Percentiles rank a stretch among this genome's conserved stretches.
These are phyloP conservation scores for Glaciozyma martinii DNA, from an alignment of 768 basidiomycete species.

Conservation along the genomic window DNA sequence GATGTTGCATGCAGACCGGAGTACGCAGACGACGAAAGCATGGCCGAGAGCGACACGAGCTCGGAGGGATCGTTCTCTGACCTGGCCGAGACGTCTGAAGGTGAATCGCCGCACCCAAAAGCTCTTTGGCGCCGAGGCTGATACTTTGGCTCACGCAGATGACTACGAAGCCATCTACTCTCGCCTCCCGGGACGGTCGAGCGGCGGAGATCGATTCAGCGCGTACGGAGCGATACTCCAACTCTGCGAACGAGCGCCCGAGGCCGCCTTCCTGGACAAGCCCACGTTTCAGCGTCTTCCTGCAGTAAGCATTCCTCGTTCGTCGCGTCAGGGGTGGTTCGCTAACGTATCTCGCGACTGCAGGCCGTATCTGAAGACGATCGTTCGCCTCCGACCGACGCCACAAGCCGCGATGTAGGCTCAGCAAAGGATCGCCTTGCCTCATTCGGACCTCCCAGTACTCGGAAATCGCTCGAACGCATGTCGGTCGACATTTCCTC, in stretches of 20 bases:
- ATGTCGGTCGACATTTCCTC: constrained; percentile 4
- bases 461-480: neutral
- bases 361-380: neutral
- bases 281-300: constrained; percentile 5
- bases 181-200: neutral
- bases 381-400: neutral
- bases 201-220: constrained; percentile 14
- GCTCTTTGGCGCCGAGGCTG: neutral
- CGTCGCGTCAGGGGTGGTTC: neutral
- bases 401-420: neutral
- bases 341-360: neutral
- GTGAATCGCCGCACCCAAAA: neutral
- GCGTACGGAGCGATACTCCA: constrained; percentile 12
- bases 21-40: neutral
- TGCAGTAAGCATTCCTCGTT: neutral
- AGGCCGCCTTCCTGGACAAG: constrained; percentile 6
- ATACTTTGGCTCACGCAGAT: neutral
- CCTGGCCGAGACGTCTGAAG: neutral
- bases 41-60: neutral
- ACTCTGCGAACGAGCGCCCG: constrained; percentile 11
- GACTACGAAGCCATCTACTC: constrained; percentile 4
- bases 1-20: too few species aligned
- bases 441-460: neutral
- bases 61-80: neutral
- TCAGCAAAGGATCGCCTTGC: neutral